phyloP scores from a whole-genome alignment of 2,329 filamentous ascomycete genomes.

The Apiospora pterosperma region DNA sequence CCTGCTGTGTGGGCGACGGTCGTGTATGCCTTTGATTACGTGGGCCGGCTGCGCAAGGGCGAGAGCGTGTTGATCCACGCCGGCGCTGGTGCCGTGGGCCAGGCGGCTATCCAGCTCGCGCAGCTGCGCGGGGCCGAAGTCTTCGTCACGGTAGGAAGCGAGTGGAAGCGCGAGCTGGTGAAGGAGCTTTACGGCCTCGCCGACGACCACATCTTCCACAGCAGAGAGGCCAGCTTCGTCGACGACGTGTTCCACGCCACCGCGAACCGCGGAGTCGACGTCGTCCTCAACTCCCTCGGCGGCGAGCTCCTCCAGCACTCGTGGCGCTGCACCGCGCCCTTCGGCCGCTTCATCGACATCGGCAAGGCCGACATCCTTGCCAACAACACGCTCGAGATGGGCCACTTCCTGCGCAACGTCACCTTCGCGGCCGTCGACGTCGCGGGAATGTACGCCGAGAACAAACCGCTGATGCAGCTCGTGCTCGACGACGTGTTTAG shows the following conservation, averaged over 20 bases:
- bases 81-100: conserved; percentile 39
- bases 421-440: conserved; percentile 4
- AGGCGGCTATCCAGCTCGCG: conserved; percentile 38
- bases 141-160: conserved; percentile 34
- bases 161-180: conserved; percentile 33
- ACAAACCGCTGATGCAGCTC: background rate
- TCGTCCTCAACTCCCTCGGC: conserved; percentile 41
- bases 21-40: conserved; percentile 35
- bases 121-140: conserved; percentile 33
- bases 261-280: conserved; percentile 30
- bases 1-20: conserved; percentile 39
- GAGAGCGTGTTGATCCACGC: conserved; percentile 38
- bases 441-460: conserved; percentile 1
- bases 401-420: conserved; percentile 1
- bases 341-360: conserved; percentile 3
- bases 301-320: conserved; percentile 10
- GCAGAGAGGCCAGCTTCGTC: conserved; percentile 30
- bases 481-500: background rate
- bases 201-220: conserved; percentile 32
- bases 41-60: conserved; percentile 21
- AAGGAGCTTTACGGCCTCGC: conserved; percentile 26
- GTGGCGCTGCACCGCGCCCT: conserved; percentile 1
- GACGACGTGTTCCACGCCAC: conserved; percentile 28
- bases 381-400: conserved; percentile 3
- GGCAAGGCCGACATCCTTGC: conserved; percentile 5